A percentile compares a stretch with the other conserved stretches of the same genome.
Evolutionary conservation across 1,284 basidiomycete species (phyloP).

Genomic region (Marasmius sp.): DNA sequence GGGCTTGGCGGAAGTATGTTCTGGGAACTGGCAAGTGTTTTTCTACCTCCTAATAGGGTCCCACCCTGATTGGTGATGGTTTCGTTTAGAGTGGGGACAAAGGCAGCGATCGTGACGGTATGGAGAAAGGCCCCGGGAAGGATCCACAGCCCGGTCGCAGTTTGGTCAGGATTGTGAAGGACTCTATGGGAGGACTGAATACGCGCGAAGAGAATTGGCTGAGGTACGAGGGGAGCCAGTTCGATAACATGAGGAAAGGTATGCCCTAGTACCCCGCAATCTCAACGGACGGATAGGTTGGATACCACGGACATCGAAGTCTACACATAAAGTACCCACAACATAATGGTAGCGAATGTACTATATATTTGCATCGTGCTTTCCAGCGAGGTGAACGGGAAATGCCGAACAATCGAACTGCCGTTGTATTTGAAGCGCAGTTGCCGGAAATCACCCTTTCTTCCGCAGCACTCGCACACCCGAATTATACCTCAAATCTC

Average conservation of each 20-base stretch:
- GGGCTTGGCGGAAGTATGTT: constrained; percentile 83
- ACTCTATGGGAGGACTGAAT: constrained; percentile 56
- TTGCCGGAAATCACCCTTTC: too few relatives aligned
- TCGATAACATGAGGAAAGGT: constrained; percentile 54
- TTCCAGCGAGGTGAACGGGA: too few relatives aligned
- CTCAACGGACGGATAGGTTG: background rate
- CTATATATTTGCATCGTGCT: too few relatives aligned
- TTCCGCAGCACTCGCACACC: too few relatives aligned
- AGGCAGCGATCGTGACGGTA: constrained; percentile 45
- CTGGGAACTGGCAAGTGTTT: constrained; percentile 59
- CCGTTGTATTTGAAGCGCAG: too few relatives aligned
- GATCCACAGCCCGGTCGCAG: constrained; percentile 45
- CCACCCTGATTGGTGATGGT: constrained; percentile 49
- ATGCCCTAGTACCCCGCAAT: constrained; percentile 23
- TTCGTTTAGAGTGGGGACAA: constrained; percentile 56
- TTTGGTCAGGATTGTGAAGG: constrained; percentile 52
- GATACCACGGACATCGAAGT: background rate
- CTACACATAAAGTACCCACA: background rate
- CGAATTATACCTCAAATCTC: too few relatives aligned
- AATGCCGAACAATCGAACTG: too few relatives aligned
- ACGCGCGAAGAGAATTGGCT: constrained; percentile 50
- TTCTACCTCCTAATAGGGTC: too few relatives aligned
- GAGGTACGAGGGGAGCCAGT: constrained; percentile 52
- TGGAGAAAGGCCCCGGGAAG: constrained; percentile 51
- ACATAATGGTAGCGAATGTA: background rate